Conservation (phyloP, 352 stramenopile genomes). For the Pythium angustatum region DNA sequence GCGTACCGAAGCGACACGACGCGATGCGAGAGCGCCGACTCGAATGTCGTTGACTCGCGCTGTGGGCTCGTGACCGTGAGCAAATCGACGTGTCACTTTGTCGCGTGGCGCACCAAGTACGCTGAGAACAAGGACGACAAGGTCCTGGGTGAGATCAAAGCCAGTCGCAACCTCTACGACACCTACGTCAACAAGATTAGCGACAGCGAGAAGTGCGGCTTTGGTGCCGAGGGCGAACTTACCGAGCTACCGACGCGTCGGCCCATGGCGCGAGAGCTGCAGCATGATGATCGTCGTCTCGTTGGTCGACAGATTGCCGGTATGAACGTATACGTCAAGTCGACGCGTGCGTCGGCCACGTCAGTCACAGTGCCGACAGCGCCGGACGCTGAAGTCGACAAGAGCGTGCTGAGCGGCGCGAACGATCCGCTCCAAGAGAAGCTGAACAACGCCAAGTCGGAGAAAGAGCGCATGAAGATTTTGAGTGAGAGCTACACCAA, state of each 20-base stretch:
- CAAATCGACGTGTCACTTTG: conserved; percentile 4
- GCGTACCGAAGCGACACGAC: background rate
- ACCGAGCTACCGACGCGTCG: too few relatives aligned
- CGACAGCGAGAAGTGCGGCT: background rate
- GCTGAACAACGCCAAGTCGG: conserved; percentile 4
- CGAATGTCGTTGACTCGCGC: background rate
- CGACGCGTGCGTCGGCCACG: background rate
- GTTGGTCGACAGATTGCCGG: too few relatives aligned
- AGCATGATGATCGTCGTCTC: too few relatives aligned
- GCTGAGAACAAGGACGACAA: background rate
- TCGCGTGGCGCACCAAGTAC: conserved; percentile 3
- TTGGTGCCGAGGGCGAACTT: background rate
- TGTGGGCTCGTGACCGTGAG: conserved; percentile 3
- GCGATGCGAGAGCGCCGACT: background rate
- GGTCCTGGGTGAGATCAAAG: too few relatives aligned
- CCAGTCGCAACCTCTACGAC: too few relatives aligned
- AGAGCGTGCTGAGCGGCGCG: background rate
- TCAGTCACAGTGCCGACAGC: too few relatives aligned
- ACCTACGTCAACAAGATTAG: background rate
- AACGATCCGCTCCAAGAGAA: conserved; percentile 9
- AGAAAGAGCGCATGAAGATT: conserved; percentile 17
- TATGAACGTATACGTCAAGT: background rate
- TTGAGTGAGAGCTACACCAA: conserved; percentile 4
- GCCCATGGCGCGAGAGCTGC: too few relatives aligned
- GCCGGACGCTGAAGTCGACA: too few relatives aligned